Evolutionary conservation across 805 yeast genomes (phyloP).

Genomic region (Starmerella riodocensis): DNA sequence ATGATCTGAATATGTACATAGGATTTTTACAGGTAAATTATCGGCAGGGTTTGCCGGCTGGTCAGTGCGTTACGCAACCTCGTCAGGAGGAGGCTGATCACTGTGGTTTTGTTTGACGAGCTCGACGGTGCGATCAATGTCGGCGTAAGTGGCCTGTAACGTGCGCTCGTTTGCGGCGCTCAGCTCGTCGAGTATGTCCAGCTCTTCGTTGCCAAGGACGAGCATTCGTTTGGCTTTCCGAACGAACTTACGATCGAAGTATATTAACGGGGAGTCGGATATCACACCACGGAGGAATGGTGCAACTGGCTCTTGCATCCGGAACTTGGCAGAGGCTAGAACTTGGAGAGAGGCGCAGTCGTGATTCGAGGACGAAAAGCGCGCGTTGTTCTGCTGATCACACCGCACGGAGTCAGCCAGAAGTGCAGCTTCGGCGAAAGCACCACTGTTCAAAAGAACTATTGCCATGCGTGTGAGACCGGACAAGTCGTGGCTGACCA

Average conservation of each 20-base stretch:
- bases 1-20: too few species aligned
- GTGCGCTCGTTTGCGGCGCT: constrained; percentile 4
- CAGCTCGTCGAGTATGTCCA: constrained; percentile 5
- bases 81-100: too few species aligned
- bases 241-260: constrained; percentile 10
- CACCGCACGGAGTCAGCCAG: constrained; percentile 13
- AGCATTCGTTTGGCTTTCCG: constrained; percentile 6
- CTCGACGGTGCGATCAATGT: background rate
- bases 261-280: constrained; percentile 5
- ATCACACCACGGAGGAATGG: constrained; percentile 8
- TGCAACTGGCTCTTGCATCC: constrained; percentile 5
- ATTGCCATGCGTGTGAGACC: constrained; percentile 18
- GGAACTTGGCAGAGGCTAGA: constrained; percentile 4
- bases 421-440: constrained; percentile 3
- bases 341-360: constrained; percentile 14
- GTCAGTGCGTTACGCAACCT: too few species aligned
- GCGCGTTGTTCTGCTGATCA: background rate
- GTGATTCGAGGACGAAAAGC: constrained; percentile 6
- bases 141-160: background rate
- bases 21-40: too few species aligned
- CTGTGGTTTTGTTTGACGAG: background rate
- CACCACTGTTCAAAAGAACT: constrained; percentile 8
- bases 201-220: constrained; percentile 5
- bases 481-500: constrained; percentile 12
- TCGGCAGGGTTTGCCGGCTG: too few species aligned